Conservation (phyloP, 345 rosid species). For the Populus ilicifolia region DNA sequence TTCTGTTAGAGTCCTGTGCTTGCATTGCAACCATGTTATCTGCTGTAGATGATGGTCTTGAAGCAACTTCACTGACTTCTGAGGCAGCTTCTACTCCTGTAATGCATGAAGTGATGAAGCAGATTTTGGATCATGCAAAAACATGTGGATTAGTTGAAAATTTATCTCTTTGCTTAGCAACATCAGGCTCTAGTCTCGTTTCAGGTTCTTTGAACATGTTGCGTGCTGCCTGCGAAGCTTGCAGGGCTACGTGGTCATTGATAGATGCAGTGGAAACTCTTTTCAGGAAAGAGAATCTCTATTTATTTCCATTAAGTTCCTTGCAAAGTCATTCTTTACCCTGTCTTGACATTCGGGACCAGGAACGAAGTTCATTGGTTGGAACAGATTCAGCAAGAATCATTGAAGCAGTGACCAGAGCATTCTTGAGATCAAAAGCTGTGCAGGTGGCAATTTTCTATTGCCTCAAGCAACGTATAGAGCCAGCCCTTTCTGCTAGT, state of each 20-base stretch:
- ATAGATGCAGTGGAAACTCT: slow-evolving; percentile 61
- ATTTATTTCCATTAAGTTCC: slow-evolving; percentile 67
- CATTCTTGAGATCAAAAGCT: slow-evolving; percentile 72
- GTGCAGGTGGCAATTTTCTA: slow-evolving; percentile 69
- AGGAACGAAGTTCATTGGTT: slow-evolving; percentile 49
- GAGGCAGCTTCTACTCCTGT: slow-evolving; percentile 41
- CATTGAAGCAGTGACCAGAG: slow-evolving; percentile 62
- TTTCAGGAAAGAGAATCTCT: slow-evolving; percentile 41
- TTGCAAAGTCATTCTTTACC: slow-evolving; percentile 44
- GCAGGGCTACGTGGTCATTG: slow-evolving; percentile 73
- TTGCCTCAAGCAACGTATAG: slow-evolving; percentile 78
- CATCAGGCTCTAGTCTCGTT: slow-evolving; percentile 72
- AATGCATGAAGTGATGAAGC: slow-evolving; percentile 42
- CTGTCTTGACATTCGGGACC: slow-evolving; percentile 55
- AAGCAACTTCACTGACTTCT: slow-evolving; percentile 35
- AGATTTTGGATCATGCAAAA: slow-evolving; percentile 71
- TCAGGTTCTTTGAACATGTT: slow-evolving; percentile 74
- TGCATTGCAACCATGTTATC: slow-evolving; percentile 62
- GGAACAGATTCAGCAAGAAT: slow-evolving; percentile 60
- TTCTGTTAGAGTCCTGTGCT: slow-evolving; percentile 62
- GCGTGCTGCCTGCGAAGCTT: slow-evolving; percentile 77
- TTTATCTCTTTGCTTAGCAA: slow-evolving; percentile 74
- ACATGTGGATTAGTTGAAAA: slow-evolving; percentile 73
- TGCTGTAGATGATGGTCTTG: slow-evolving; percentile 54
- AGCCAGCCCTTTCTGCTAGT: slow-evolving; percentile 52